Conservation (phyloP, 768 basidiomycete species). For the Auricularia sp. region DNA sequence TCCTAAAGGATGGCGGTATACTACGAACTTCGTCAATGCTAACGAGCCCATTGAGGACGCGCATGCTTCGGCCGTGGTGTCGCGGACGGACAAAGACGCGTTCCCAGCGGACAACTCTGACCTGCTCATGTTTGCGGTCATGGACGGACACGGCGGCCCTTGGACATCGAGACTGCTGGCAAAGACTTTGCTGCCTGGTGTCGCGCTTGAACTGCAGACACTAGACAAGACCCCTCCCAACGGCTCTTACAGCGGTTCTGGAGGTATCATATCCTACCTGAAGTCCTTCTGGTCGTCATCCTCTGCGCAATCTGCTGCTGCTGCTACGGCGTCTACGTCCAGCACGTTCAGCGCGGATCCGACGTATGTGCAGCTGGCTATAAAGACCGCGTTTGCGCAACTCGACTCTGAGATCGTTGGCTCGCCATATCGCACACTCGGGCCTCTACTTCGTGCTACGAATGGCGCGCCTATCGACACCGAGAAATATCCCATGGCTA, state of each 20-base stretch:
- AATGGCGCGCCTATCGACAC: slow-evolving; percentile 51
- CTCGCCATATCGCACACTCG: slow-evolving; percentile 66
- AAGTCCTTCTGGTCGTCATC: slow-evolving; percentile 29
- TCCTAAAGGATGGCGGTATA: slow-evolving; percentile 26
- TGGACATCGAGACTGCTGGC: slow-evolving; percentile 54
- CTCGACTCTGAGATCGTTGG: slow-evolving; percentile 80
- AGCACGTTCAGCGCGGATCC: slow-evolving; percentile 38
- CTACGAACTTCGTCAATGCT: slow-evolving; percentile 69
- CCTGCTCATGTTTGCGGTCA: slow-evolving; percentile 75
- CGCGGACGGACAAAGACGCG: slow-evolving; percentile 17
- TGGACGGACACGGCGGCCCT: slow-evolving; percentile 49
- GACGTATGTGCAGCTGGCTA: slow-evolving; percentile 48
- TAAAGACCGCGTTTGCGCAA: slow-evolving; percentile 66
- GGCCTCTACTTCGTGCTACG: slow-evolving; percentile 40
- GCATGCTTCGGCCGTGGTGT: slow-evolving; percentile 56
- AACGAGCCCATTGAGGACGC: slow-evolving; percentile 94
- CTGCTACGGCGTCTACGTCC: slow-evolving; percentile 6
- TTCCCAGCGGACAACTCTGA: slow-evolving; percentile 61
- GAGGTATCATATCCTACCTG: neutral
- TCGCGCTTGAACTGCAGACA: slow-evolving; percentile 61
- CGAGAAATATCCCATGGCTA: slow-evolving; percentile 55
- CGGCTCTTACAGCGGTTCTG: slow-evolving; percentile 8
- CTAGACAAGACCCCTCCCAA: slow-evolving; percentile 29
- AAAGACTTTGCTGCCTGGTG: slow-evolving; percentile 73
- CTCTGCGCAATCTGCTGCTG: neutral